Conservation (phyloP, 2,329 filamentous ascomycete genomes). For the Fusarium ambrosium region DNA sequence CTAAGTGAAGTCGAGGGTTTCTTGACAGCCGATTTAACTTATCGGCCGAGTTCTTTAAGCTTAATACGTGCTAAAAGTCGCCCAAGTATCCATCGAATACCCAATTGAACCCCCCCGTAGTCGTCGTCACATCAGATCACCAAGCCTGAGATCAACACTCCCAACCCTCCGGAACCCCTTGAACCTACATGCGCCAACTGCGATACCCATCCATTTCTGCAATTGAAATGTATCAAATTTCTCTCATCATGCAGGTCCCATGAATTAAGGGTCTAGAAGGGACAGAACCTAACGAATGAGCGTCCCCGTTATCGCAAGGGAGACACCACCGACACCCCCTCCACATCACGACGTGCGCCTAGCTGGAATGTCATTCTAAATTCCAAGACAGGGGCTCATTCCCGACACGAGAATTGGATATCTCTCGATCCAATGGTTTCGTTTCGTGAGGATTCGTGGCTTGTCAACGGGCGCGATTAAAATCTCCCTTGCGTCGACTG, state of each 20-base stretch:
- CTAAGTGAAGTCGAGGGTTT: too few species aligned
- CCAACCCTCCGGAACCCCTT: background rate
- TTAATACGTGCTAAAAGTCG: background rate
- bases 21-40: too few species aligned
- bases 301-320: constrained; percentile 11
- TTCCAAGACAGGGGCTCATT: constrained; percentile 35
- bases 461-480: background rate
- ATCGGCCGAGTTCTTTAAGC: too few species aligned
- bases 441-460: background rate
- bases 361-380: constrained; percentile 23
- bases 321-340: constrained; percentile 2
- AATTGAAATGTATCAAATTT: constrained; percentile 27
- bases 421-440: background rate
- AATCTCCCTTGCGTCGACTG: constrained; percentile 31
- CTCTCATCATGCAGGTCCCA: constrained; percentile 15
- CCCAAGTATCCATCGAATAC: background rate
- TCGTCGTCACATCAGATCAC: background rate
- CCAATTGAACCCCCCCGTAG: background rate
- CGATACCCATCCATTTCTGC: background rate
- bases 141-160: background rate
- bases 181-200: background rate
- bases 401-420: constrained; percentile 7
- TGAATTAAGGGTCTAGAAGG: background rate
- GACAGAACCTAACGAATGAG: constrained; percentile 30
- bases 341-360: background rate